These are phyloP conservation scores for Thielaviopsis populi DNA, from an alignment of 2,329 filamentous ascomycete genomes.

Conservation along the genomic window DNA sequence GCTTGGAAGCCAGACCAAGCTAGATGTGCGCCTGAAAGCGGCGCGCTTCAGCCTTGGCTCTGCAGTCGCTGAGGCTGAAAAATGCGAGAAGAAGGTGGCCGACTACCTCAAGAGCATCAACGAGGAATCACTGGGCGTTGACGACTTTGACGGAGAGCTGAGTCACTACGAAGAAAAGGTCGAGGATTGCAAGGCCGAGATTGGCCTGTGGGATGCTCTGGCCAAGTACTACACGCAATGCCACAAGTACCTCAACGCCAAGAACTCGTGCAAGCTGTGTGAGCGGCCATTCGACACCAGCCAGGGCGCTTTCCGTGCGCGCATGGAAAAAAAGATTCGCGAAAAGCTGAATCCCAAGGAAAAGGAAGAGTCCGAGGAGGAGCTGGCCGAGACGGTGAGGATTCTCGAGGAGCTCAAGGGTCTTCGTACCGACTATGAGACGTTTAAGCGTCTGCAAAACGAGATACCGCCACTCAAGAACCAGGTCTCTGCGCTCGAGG, in stretches of 20 bases:
- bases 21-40: slow-evolving; percentile 57
- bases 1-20: slow-evolving; percentile 57
- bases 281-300: slow-evolving; percentile 50
- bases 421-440: slow-evolving; percentile 56
- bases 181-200: slow-evolving; percentile 47
- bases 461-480: slow-evolving; percentile 57
- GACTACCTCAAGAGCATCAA: slow-evolving; percentile 32
- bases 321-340: slow-evolving; percentile 51
- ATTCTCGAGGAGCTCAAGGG: slow-evolving; percentile 45
- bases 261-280: slow-evolving; percentile 66
- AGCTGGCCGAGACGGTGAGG: slow-evolving; percentile 36
- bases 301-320: slow-evolving; percentile 41
- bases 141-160: slow-evolving; percentile 40
- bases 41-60: slow-evolving; percentile 48
- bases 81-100: slow-evolving; percentile 43
- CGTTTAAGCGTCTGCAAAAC: slow-evolving; percentile 51
- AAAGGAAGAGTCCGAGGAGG: slow-evolving; percentile 45
- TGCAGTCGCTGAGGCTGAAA: slow-evolving; percentile 46
- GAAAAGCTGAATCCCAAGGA: slow-evolving; percentile 46
- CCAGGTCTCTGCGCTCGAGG: slow-evolving; percentile 46
- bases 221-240: slow-evolving; percentile 58
- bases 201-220: slow-evolving; percentile 53
- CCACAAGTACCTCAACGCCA: slow-evolving; percentile 46
- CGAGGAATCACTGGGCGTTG: slow-evolving; percentile 31
- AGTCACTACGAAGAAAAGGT: slow-evolving; percentile 40